A percentile compares a stretch with the other conserved stretches of the same genome.
Evolutionary conservation across 2,329 filamentous ascomycete species (phyloP).

Genomic region (Aspergillus costaricaensis): DNA sequence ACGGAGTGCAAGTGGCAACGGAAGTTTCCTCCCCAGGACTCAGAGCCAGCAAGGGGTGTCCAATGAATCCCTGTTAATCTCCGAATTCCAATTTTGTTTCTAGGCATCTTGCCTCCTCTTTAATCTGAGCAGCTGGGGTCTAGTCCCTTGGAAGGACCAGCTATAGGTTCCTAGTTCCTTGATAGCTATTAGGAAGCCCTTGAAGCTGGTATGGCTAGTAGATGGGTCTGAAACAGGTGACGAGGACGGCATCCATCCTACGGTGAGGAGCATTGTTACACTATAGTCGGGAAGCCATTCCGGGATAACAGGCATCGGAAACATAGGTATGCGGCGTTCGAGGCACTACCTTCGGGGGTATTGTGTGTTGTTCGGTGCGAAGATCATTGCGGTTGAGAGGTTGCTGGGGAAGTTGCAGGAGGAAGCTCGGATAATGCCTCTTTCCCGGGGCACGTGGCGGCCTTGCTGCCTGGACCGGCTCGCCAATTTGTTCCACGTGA

Average conservation of each 20-base stretch:
- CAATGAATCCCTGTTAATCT: not conserved
- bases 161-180: not conserved
- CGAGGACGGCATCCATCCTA: not conserved
- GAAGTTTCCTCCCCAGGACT: not conserved
- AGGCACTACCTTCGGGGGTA: no score
- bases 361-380: no score
- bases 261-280: not conserved
- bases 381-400: not conserved
- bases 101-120: not conserved
- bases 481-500: not conserved
- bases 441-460: not conserved
- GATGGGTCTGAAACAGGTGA: not conserved
- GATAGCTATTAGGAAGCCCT: not conserved
- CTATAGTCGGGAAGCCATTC: not conserved
- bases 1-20: not conserved
- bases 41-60: not conserved
- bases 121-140: no score
- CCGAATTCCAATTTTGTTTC: not conserved
- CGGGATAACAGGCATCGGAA: not conserved
- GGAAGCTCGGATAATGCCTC: not conserved
- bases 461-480: not conserved
- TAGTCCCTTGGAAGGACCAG: not conserved
- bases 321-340: no score
- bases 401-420: not conserved
- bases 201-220: not conserved